Evolutionary conservation across 2,329 filamentous ascomycete genomes (phyloP), one percentile per base, ranked within the genome.

Genomic region (Chrysoporthe puriensis): DNA sequence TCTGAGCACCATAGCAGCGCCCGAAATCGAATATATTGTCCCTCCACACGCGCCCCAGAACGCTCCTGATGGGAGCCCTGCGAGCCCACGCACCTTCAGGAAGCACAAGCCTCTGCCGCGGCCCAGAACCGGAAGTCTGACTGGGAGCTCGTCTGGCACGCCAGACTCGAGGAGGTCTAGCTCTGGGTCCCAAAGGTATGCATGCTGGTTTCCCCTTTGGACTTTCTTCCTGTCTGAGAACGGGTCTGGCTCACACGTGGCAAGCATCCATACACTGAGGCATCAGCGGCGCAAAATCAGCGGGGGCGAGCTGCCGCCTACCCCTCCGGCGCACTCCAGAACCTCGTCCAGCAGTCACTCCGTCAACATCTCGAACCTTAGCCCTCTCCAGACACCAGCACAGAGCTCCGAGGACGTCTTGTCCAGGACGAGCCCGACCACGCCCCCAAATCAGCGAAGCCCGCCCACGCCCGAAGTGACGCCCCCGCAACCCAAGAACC

Each of bases 381-480:
- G 78, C 16, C 76, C 76, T 56, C 75, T 77, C 50, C 79, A 79
- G 64, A 79, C 75, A 68, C 76, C 77, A 44, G 73, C 78, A 66
- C 77, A 76, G 66, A 82, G 79, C 71, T 74, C 77, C 62, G 76
- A 81, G 64, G 77, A 78, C 70, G 76, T 77, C 56, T 76, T 78
- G 64, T 74, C 75, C 61, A 79, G 77, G 65, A 74, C 81, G 11
- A 70, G 62, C n/a, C 85, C 84, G n/a, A 80, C 82, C 65, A 92
- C 90, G 5, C 89, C 90, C 62, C 84, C 88, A 40, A 86, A 88
- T 71, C 87, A 90, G 71, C 84, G 85, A 73, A 91, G 88, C 73
- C 90, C 90, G 18, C 91, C 90, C 43, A 94, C 91, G 3, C 91
- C 91, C 44, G 91, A 93, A 77, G 86, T 91, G 58, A 94, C 91